Conservation (phyloP, 2,329 filamentous ascomycete species). For the Fusarium agapanthi region DNA sequence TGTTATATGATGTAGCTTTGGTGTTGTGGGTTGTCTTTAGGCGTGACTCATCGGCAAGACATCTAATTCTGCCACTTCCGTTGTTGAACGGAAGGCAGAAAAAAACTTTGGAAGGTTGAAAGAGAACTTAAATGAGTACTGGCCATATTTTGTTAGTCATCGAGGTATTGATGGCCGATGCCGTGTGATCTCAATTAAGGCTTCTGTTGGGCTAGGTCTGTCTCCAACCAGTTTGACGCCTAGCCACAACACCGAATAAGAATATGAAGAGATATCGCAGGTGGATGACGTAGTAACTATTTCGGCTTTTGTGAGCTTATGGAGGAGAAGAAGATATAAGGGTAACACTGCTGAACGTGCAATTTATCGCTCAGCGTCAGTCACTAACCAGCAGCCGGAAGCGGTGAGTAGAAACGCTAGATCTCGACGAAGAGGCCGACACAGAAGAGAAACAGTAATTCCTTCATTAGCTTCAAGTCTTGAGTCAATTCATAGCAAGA, state of each 20-base stretch:
- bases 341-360: too few species aligned
- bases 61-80: not conserved
- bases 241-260: not conserved
- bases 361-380: not conserved
- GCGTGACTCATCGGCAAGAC: slow-evolving; percentile 1
- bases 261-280: rapidly evolving
- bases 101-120: rapidly evolving
- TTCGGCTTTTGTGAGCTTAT: rapidly evolving
- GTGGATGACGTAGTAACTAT: rapidly evolving
- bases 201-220: too few species aligned
- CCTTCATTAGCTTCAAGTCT: rapidly evolving
- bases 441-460: rapidly evolving
- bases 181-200: not conserved
- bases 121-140: rapidly evolving
- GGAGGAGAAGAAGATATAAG: too few species aligned
- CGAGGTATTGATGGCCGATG: rapidly evolving
- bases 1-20: not conserved
- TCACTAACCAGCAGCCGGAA: not conserved
- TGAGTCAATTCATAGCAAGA: rapidly evolving
- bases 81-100: not conserved
- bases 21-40: not conserved
- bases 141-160: not conserved
- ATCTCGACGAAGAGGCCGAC: not conserved
- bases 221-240: too few species aligned
- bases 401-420: not conserved